Evolutionary conservation across 805 yeast genomes (phyloP), one percentile per base, ranked within the genome.

Genomic region (Naumovozyma baii): DNA sequence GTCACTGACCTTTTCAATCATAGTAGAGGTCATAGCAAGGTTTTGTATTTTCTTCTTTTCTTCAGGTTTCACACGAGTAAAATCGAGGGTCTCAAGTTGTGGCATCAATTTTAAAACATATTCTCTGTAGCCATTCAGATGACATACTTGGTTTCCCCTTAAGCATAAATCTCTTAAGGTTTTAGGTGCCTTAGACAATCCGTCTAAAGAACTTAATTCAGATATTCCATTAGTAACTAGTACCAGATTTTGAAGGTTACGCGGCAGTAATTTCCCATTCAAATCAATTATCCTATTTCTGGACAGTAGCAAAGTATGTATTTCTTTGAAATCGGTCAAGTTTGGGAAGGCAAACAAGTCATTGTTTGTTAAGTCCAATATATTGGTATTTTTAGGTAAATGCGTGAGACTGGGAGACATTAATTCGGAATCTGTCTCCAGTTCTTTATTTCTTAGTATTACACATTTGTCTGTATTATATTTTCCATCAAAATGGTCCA

Each of bases 281-380:
- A 17, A 77, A 55, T 3, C 44, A 34, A 2, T 45, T 3, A 87
- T 74, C 43, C 72, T 63, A 57, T 90, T 90, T 43, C 76, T 71
- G 0, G 82, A 80, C 17, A 79, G 49, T 7, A 87, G 63, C 2
- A 90, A 49, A 0, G 80, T 72, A 33, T 68, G 57, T 4, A 59
- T 49, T 45, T 68, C 37, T 73, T 51, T 31, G 68, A 70, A 25
- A 39, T 37, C 31, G 71, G 52, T 16, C 42, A 51, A 0, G 80
- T 84, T 29, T 73, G 66, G 51, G 64, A 90, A 47, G 2, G 66
- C 67, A 1, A 69, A 59, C n/a, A 90, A 61, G 26, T 75, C 80
- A 59, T 90, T 90, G 52, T 81, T 79, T 1, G 90, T 75, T 25
- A 90, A 54, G 56, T 90, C 96, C 2, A 90, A 60, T 70, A 74